Evolutionary conservation across 1,284 basidiomycete genomes (phyloP), one percentile per base, ranked within the genome.

Genomic region (Apiotrichum brassicae): DNA sequence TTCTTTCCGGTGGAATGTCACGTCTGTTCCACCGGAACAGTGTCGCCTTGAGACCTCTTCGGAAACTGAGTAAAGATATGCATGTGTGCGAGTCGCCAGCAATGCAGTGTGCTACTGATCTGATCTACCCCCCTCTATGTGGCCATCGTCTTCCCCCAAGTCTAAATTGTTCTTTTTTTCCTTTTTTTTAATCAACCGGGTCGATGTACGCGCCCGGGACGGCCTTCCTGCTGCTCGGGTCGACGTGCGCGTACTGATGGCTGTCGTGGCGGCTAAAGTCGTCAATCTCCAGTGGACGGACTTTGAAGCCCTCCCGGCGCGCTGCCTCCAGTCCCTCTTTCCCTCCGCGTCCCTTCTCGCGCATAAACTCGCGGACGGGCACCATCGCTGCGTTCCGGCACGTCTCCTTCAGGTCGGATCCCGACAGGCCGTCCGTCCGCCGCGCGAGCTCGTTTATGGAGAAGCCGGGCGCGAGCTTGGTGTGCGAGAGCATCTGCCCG

Each of bases 401-500:
- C n/a, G 94, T 77, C 75, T 99, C 95, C 63, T 86, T 85, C 42
- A 98, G 74, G 70, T 98, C 95, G 7, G 87, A 91, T 4, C 94
- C 94, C 6, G 90, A 94, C 26, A 84, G 77, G 1, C 90, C 87
- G 32, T 84, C 81, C 3, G 91, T 84, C 36, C 80, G 77, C 41
- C 78, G 73, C 6, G 91, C 92, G 12, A 99, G 79, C 3, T 73
- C 58, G 12, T 78, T 71, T 30, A 95, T 65, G 2, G 81, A 77
- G 68, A 97, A 86, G 11, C 75, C 72, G 0, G 82, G 73, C 12
- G 81, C 79, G 5, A 93, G 77, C 35, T 79, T 76, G 3, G 87
- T 87, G 55, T 85, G 85, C 61, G 82, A 80, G 28, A 97, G 78
- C 84, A 95, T 91, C 88, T 92, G 54, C 24, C 11, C n/a, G n/a